Evolutionary conservation across 345 rosid genomes (phyloP), one percentile per base, ranked within the genome.

Genomic region (Lepidium aucheri): DNA sequence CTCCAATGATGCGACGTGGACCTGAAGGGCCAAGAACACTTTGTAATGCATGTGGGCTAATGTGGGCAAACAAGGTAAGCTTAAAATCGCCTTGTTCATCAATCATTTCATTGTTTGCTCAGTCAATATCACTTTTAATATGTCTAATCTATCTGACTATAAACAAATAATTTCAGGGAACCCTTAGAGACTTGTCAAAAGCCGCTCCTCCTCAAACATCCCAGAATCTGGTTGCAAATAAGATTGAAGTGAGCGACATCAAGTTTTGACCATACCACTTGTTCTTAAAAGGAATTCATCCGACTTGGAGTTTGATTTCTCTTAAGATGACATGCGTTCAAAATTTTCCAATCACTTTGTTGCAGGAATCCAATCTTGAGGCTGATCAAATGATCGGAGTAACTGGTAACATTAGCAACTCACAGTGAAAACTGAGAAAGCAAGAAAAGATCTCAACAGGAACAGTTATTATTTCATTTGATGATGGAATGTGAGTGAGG

Each of bases 1-100:
- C 85, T n/a, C 85, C 87, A 69, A 83, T 80, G 84, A 80, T 83
- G 87, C 73, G 87, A 22, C 84, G 84, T 22, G 87, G 87, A 72
- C 87, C 84, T 56, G 85, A 78, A 69, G 87, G 87, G 32, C 84
- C 86, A 50, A 83, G 86, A 71, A 83, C 82, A 39, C 86, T 83
- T 68, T 83, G 86, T 72, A 83, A 83, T 74, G 86, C 86, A 4
- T 83, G 86, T 69, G 86, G 86, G 51, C 80, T 83, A 49, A 83
- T 80, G 84, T 83, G 86, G 86, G 87, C 87, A 53, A 83, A 83
- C 70, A 83, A 83, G 83, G 89, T 82, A 64, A 74, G 51, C 33
- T 47, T 58, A 13, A 18, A 7, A 43, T 54, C 61, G 40, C 53
- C 56, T 22, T 14, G 20, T 53, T 30, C 15, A 22, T 59, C 12